Conservation (phyloP, 1,284 basidiomycete species). For the Moesziomyces antarcticus region DNA sequence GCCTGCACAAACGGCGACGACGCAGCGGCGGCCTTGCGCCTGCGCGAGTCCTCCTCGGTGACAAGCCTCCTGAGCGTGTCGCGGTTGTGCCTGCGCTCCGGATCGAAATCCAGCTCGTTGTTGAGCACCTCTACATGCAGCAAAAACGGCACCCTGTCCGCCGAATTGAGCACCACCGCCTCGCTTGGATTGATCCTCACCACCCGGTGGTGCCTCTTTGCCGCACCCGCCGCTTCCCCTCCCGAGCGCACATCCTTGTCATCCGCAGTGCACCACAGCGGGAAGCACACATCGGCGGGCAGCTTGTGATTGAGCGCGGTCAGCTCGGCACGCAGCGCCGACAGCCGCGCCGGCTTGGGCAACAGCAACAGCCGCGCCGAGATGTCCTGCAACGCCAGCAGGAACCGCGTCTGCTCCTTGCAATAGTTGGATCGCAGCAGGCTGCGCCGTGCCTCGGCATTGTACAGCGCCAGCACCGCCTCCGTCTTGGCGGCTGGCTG, state of each 20-base stretch:
- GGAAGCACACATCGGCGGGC: conserved; percentile 90
- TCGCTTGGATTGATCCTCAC: conserved; percentile 97
- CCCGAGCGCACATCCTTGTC: conserved; percentile 29
- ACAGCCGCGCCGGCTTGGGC: conserved; percentile 92
- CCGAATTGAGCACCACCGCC: conserved; percentile 97
- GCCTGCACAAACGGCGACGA: conserved; percentile 30
- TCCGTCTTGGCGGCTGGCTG: conserved; percentile 65
- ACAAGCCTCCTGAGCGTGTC: conserved; percentile 87
- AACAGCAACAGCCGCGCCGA: conserved; percentile 90
- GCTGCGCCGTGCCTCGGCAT: conserved; percentile 45
- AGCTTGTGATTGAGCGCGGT: conserved; percentile 95
- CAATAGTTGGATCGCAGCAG: conserved; percentile 74
- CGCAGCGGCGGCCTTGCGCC: conserved; percentile 51
- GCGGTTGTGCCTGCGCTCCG: conserved; percentile 79
- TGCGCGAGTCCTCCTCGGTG: conserved; percentile 74
- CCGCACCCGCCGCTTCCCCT: not conserved
- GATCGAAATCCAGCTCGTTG: conserved; percentile 94
- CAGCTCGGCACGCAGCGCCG: conserved; percentile 92
- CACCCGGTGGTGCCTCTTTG: conserved; percentile 83
- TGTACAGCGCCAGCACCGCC: conserved; percentile 56
- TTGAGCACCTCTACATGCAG: conserved; percentile 91
- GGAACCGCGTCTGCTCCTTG: conserved; percentile 88
- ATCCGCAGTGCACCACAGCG: conserved; percentile 81
- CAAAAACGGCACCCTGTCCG: conserved; percentile 93
- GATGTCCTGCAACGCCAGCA: conserved; percentile 89